Evolutionary conservation across 768 basidiomycete genomes (phyloP).

Genomic region (Collybia mongolica): DNA sequence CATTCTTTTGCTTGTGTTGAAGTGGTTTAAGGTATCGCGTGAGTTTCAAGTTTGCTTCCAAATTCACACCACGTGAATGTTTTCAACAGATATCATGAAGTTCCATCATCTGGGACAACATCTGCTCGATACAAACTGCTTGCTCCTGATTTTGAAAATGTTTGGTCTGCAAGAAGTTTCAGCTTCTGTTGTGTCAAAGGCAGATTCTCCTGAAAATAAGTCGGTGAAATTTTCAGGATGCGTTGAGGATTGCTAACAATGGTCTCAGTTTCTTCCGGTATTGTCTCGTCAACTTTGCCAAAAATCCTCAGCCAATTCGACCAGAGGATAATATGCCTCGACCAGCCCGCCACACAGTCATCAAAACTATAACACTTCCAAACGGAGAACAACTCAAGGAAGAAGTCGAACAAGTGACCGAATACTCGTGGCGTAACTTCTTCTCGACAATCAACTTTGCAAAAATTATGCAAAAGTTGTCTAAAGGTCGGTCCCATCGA

Average conservation of each 20-base stretch:
- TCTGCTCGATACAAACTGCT: constrained; percentile 91
- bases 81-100: constrained; percentile 84
- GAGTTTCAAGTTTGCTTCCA: constrained; percentile 28
- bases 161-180: constrained; percentile 95
- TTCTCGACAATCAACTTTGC: constrained; percentile 97
- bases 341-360: constrained; percentile 55
- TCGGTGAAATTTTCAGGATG: constrained; percentile 24
- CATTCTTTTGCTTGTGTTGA: constrained; percentile 83
- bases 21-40: constrained; percentile 99
- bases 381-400: constrained; percentile 79
- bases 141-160: constrained; percentile 94
- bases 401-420: constrained; percentile 88
- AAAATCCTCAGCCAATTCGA: constrained; percentile 52
- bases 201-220: constrained; percentile 88
- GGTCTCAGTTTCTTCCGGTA: constrained; percentile 88
- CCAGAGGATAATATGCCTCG: constrained; percentile 69
- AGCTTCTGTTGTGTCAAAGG: constrained; percentile 79
- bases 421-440: constrained; percentile 98
- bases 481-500: constrained; percentile 90
- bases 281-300: constrained; percentile 78
- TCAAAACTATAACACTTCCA: constrained; percentile 57
- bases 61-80: not conserved
- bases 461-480: constrained; percentile 96
- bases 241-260: constrained; percentile 5
- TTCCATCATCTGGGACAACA: constrained; percentile 98